Evolutionary conservation across 352 stramenopile species (phyloP).

Genomic region (Blastocystis sp.): DNA sequence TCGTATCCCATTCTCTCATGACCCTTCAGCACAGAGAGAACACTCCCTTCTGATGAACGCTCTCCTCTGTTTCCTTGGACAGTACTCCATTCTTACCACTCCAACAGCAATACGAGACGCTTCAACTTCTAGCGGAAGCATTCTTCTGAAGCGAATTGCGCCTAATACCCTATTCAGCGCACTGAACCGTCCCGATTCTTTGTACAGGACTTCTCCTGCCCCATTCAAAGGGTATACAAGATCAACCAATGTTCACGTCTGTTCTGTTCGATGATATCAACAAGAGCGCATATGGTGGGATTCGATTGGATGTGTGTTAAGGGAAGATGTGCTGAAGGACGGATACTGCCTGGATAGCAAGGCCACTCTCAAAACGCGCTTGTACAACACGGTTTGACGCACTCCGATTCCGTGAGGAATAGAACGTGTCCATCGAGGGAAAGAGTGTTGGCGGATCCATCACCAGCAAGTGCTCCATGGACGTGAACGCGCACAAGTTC

Average conservation of each 20-base stretch:
- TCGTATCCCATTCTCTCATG: too few relatives aligned
- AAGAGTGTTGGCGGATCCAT: neutral
- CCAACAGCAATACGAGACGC: too few relatives aligned
- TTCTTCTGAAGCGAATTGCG: too few relatives aligned
- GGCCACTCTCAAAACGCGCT: neutral
- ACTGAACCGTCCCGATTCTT: too few relatives aligned
- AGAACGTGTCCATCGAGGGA: constrained; percentile 43
- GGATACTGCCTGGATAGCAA: constrained; percentile 3
- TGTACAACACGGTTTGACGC: neutral
- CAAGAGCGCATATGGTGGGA: constrained; percentile 29
- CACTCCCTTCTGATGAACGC: too few relatives aligned
- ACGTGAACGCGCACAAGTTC: neutral
- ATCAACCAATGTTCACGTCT: constrained; percentile 34
- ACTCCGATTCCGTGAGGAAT: neutral
- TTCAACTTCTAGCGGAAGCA: too few relatives aligned
- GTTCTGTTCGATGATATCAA: constrained; percentile 36
- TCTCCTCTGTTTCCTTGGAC: too few relatives aligned
- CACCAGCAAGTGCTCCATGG: neutral
- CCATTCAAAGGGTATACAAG: neutral
- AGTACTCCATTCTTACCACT: too few relatives aligned
- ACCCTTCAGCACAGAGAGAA: too few relatives aligned
- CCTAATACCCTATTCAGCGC: too few relatives aligned
- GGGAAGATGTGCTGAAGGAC: constrained; percentile 46
- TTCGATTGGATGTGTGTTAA: neutral
- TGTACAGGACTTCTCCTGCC: too few relatives aligned